phyloP scores from a whole-genome alignment of 1,139 yeast species.

The Zygoascus meyerae region DNA sequence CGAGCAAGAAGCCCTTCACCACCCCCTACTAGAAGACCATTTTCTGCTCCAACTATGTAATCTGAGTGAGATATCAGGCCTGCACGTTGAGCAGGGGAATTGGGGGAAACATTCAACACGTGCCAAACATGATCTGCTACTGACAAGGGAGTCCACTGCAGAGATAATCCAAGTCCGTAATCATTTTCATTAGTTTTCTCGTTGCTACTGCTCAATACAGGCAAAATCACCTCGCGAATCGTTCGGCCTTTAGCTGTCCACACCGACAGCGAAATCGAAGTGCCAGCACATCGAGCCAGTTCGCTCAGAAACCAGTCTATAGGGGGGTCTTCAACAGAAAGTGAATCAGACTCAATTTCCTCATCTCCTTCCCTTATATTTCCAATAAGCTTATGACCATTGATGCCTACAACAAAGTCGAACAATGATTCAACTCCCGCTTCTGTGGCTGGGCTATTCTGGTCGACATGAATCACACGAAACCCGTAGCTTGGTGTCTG shows the following conservation, averaged over 20 bases:
- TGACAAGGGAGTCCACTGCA: conserved; percentile 71
- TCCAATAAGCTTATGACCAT: conserved; percentile 52
- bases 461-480: conserved; percentile 47
- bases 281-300: conserved; percentile 29
- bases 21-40: conserved; percentile 73
- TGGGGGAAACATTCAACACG: conserved; percentile 63
- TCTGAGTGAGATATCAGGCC: conserved; percentile 84
- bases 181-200: conserved; percentile 25
- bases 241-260: conserved; percentile 91
- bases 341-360: not conserved
- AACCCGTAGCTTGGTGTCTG: conserved; percentile 42
- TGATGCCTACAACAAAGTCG: conserved; percentile 73
- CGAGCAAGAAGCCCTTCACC: conserved; percentile 77
- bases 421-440: conserved; percentile 75
- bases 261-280: conserved; percentile 52
- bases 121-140: conserved; percentile 88
- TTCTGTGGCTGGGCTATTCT: conserved; percentile 39
- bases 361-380: not conserved
- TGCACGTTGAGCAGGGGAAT: conserved; percentile 81
- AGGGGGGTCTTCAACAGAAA: conserved; percentile 23
- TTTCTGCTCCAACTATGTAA: conserved; percentile 84
- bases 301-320: conserved; percentile 27
- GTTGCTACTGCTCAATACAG: conserved; percentile 29
- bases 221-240: conserved; percentile 47
- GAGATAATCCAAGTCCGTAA: conserved; percentile 51